A percentile compares a stretch with the other conserved stretches of the same genome.
Conservation (phyloP, 129 eudicot species). For the Artemisia argyi region DNA sequence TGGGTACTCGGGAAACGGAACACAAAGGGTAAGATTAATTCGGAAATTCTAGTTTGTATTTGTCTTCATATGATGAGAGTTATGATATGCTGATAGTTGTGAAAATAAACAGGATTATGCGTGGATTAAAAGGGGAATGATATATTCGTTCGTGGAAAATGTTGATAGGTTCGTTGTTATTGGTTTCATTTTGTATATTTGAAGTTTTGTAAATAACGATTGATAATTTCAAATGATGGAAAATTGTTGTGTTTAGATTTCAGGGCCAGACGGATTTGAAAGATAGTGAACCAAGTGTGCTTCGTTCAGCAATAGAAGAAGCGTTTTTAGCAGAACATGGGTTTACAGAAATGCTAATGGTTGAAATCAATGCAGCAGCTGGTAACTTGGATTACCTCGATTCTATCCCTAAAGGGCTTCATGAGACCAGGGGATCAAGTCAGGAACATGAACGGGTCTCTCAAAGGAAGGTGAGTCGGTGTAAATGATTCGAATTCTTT, state of each 20-base stretch:
- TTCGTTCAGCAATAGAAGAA: constrained; percentile 90
- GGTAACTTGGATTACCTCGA: constrained; percentile 65
- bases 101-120: constrained; percentile 70
- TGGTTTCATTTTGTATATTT: constrained; percentile 12
- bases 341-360: constrained; percentile 81
- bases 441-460: constrained; percentile 48
- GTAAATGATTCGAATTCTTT: neutral
- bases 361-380: constrained; percentile 91
- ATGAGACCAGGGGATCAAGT: constrained; percentile 51
- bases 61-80: neutral
- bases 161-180: constrained; percentile 66
- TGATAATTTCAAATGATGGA: neutral
- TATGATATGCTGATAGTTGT: constrained; percentile 21
- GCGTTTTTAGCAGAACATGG: constrained; percentile 95
- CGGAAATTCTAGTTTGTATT: neutral
- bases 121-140: constrained; percentile 76
- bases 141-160: constrained; percentile 73
- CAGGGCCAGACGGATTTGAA: constrained; percentile 86
- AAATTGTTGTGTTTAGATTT: constrained; percentile 52
- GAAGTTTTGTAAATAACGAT: constrained; percentile 11
- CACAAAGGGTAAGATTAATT: constrained; percentile 66
- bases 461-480: constrained; percentile 53
- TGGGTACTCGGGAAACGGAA: constrained; percentile 86
- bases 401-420: constrained; percentile 57
- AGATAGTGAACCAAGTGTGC: constrained; percentile 71